phyloP scores from a whole-genome alignment of 805 yeast genomes.

The Metschnikowia henanensis region DNA sequence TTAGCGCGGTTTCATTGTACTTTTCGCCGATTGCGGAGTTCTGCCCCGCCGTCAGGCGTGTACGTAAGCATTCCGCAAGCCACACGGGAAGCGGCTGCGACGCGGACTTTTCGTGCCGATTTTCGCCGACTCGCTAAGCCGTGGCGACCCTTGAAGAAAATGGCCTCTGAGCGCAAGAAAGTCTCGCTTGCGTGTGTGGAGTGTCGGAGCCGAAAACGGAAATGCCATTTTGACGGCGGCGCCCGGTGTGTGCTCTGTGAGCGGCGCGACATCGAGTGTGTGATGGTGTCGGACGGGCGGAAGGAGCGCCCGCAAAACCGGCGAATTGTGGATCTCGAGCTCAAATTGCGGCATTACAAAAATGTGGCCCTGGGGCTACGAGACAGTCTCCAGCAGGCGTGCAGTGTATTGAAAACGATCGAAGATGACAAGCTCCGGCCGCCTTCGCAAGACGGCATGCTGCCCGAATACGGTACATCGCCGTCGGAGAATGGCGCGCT shows the following conservation, averaged over 20 bases:
- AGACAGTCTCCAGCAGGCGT: slow-evolving; percentile 2
- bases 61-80: neutral
- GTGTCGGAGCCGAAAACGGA: slow-evolving; percentile 13
- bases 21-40: too few species aligned
- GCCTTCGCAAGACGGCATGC: neutral
- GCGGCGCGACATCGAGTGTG: slow-evolving; percentile 10
- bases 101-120: neutral
- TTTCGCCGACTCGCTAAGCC: neutral
- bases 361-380: slow-evolving; percentile 1
- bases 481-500: too few species aligned
- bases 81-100: neutral
- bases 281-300: slow-evolving; percentile 9
- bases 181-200: slow-evolving; percentile 12
- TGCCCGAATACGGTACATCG: neutral
- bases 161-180: slow-evolving; percentile 7
- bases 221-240: slow-evolving; percentile 3
- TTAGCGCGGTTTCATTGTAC: too few species aligned
- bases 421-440: slow-evolving; percentile 1
- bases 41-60: neutral
- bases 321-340: slow-evolving; percentile 6
- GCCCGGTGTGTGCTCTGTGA: slow-evolving; percentile 9
- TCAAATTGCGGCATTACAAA: slow-evolving; percentile 6
- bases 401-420: neutral
- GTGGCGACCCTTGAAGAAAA: neutral
- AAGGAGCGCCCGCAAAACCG: slow-evolving; percentile 13